phyloP scores from a whole-genome alignment of 257 asterid genomes.

The Nicotiana attenuata region DNA sequence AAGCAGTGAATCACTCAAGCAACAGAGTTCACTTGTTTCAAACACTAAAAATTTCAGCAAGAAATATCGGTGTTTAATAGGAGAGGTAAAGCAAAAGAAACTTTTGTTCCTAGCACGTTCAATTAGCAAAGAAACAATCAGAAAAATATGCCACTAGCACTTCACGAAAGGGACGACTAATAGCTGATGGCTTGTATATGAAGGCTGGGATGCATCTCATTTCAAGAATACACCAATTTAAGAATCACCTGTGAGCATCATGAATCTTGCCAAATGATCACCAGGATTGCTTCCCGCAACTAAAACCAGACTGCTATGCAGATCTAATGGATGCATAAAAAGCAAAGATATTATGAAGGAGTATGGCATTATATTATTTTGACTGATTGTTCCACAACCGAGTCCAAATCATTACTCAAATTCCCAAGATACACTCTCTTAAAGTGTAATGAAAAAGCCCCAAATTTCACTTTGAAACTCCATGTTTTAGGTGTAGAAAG shows the following conservation, averaged over 20 bases:
- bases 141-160: background rate
- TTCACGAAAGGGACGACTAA: background rate
- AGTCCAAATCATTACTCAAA: too few species aligned
- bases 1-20: conserved; percentile 1
- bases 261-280: conserved; percentile 7
- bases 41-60: background rate
- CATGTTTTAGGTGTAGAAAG: too few species aligned
- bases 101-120: background rate
- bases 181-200: background rate
- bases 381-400: background rate
- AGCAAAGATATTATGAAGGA: background rate
- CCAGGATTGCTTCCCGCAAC: background rate
- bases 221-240: background rate
- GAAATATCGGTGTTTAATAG: background rate
- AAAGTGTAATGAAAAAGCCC: too few species aligned
- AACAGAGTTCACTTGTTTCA: background rate
- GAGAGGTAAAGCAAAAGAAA: background rate
- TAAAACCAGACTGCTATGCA: background rate
- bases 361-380: background rate
- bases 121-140: background rate
- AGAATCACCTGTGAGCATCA: background rate
- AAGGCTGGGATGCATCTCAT: background rate
- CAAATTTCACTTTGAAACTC: too few species aligned
- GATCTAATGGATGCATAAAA: background rate
- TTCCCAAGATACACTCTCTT: too few species aligned